Evolutionary conservation across 2,329 filamentous ascomycete species (phyloP), one percentile per base, ranked within the genome.

Genomic region (Verticillium albo-atrum): DNA sequence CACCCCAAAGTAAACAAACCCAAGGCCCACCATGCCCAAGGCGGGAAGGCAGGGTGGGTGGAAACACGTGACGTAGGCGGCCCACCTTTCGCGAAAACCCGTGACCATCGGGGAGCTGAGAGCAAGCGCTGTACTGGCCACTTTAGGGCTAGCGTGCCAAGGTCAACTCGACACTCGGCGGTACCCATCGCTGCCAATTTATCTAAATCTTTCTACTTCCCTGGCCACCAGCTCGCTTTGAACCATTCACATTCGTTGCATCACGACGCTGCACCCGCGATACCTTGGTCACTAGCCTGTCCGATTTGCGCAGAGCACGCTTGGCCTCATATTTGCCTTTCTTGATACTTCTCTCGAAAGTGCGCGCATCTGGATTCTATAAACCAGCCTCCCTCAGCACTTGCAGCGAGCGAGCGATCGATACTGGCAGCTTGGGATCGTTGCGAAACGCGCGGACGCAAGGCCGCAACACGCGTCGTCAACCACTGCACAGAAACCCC

Each of bases 1-100:
- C 60, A 50, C 20, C 42, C 42, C 42, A 50, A 68, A 69, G 69
- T 71, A 71, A 71, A 71, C 68, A 71, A 62, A 57, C 54, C 32
- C 14, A 37, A 15, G 32, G n/a, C 23, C 62, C 54, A 54, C 32
- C 58, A 15, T 14, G 17, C 15, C 17, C 12, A 37, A 15, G 12
- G 2, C 6, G 17, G 34, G 12, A 37, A 37, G 17, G 14, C 12
- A 17, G 15, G 17, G 2, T 20, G 34, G 15, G 34, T 37, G 17
- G 34, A n/a, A 55, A 53, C 61, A 64, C 61, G 62, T 62, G 62
- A 64, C 62, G 60, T 50, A 50, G 42, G 42, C 9, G 42, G n/a
- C 10, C 42, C 42, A 23, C 20, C 20, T n/a, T 54, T 28, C 60
- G 58, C 54, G 58, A 58, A 54, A 26, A 25, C 15, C 34, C 27